Percentiles rank a stretch among this genome's conserved stretches.
Evolutionary conservation across 2,329 filamentous ascomycete genomes (phyloP).

Genomic region (Aspergillus glaucus): DNA sequence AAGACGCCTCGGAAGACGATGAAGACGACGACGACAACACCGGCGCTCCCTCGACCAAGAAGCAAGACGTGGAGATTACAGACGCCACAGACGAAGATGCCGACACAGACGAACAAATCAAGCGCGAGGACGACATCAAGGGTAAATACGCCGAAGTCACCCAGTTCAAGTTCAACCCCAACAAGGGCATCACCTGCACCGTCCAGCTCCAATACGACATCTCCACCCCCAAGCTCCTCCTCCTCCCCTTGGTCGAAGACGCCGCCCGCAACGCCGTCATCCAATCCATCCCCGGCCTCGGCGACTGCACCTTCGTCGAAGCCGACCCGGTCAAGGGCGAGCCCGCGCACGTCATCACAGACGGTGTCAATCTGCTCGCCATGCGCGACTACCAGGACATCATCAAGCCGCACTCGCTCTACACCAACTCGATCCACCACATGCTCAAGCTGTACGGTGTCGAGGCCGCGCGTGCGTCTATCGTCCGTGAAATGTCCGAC

Average conservation of each 20-base stretch:
- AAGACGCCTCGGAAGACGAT: constrained; percentile 52
- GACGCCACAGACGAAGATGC: constrained; percentile 37
- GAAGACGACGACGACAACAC: constrained; percentile 46
- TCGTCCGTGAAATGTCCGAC: constrained; percentile 74
- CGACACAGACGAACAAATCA: constrained; percentile 37
- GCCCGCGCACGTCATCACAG: constrained; percentile 59
- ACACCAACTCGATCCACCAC: constrained; percentile 87
- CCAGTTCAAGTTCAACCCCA: constrained; percentile 73
- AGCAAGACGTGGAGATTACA: constrained; percentile 32
- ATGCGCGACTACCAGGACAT: constrained; percentile 84
- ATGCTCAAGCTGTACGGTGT: constrained; percentile 85
- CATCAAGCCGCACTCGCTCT: constrained; percentile 77
- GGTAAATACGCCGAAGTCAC: constrained; percentile 61
- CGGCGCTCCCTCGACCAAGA: constrained; percentile 17
- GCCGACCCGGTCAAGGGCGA: constrained; percentile 48
- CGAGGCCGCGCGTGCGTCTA: constrained; percentile 80
- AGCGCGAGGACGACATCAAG: constrained; percentile 60
- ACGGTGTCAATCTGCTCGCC: constrained; percentile 79
- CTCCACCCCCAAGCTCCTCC: constrained; percentile 78
- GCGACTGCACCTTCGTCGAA: constrained; percentile 63
- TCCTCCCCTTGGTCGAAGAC: constrained; percentile 82
- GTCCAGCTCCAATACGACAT: constrained; percentile 78
- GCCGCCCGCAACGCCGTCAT: constrained; percentile 74
- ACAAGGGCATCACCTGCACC: constrained; percentile 65
- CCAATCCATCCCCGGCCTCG: constrained; percentile 75